Evolutionary conservation across 2,329 filamentous ascomycete species (phyloP).

Genomic region (Ophiocordyceps robertsii): DNA sequence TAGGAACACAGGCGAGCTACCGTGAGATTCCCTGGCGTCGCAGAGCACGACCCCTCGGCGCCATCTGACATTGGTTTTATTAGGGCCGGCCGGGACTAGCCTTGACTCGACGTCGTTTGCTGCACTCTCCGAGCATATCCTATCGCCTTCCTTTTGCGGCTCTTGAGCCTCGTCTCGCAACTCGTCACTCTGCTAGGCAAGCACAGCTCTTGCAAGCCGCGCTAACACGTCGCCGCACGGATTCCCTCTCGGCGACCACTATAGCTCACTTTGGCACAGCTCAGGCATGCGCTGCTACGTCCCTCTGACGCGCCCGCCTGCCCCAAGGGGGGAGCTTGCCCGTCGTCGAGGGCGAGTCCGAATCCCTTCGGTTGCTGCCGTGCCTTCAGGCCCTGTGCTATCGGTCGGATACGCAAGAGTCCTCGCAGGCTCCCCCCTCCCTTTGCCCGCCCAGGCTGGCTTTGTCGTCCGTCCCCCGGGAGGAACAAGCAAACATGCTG

Average conservation of each 20-base stretch:
- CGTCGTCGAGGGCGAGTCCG: neutral
- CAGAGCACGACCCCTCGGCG: neutral
- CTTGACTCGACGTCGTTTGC: too few species aligned
- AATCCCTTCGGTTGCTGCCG: neutral
- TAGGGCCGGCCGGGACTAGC: too few species aligned
- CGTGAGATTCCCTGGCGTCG: neutral
- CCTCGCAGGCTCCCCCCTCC: too few species aligned
- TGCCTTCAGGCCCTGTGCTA: neutral
- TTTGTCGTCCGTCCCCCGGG: neutral
- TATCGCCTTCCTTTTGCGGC: neutral
- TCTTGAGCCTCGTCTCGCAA: neutral
- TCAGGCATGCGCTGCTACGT: too few species aligned
- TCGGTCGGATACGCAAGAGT: neutral
- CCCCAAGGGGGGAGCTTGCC: too few species aligned
- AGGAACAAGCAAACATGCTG: neutral
- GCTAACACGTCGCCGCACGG: neutral
- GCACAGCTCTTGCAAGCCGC: neutral
- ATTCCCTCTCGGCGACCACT: neutral
- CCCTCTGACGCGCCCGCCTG: too few species aligned
- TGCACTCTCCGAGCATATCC: too few species aligned
- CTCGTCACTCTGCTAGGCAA: neutral
- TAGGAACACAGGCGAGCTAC: too few species aligned
- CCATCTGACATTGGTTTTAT: constrained; percentile 1
- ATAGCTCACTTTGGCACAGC: neutral
- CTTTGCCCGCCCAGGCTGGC: neutral